phyloP scores from a whole-genome alignment of 352 stramenopile genomes.

The Phytophthora brassicae region DNA sequence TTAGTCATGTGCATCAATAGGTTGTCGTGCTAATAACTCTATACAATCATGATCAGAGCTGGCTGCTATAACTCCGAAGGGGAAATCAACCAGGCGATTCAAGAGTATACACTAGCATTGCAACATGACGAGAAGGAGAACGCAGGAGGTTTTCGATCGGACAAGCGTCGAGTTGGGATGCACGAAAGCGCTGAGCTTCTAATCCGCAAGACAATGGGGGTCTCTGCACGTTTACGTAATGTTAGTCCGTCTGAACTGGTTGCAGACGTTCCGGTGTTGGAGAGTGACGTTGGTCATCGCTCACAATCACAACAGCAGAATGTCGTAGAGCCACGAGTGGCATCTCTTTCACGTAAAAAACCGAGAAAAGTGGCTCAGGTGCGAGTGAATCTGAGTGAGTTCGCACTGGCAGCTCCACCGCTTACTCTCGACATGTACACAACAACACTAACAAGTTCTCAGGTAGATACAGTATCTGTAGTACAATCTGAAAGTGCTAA shows the following conservation, averaged over 20 bases:
- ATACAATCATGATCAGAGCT: constrained; percentile 33
- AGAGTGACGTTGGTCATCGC: neutral
- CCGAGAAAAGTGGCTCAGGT: constrained; percentile 49
- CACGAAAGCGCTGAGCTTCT: constrained; percentile 27
- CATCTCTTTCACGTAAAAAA: constrained; percentile 10
- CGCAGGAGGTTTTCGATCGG: constrained; percentile 24
- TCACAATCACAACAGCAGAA: neutral
- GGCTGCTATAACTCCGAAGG: constrained; percentile 76
- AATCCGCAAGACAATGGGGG: constrained; percentile 25
- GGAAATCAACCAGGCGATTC: constrained; percentile 69
- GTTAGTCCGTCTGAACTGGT: neutral
- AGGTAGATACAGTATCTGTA: neutral
- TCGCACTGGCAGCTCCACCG: constrained; percentile 10
- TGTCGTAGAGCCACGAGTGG: neutral
- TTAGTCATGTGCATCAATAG: neutral
- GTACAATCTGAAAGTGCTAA: neutral
- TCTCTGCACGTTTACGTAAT: constrained; percentile 6
- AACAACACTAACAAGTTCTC: neutral
- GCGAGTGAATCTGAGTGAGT: constrained; percentile 43
- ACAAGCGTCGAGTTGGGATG: constrained; percentile 26
- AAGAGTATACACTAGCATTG: constrained; percentile 74
- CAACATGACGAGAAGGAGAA: constrained; percentile 65
- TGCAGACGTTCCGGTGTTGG: neutral
- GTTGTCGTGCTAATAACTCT: neutral
- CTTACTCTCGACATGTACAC: neutral